Conservation (phyloP, 495 filamentous ascomycete genomes). For the Pyrenopolyporus hunteri region DNA sequence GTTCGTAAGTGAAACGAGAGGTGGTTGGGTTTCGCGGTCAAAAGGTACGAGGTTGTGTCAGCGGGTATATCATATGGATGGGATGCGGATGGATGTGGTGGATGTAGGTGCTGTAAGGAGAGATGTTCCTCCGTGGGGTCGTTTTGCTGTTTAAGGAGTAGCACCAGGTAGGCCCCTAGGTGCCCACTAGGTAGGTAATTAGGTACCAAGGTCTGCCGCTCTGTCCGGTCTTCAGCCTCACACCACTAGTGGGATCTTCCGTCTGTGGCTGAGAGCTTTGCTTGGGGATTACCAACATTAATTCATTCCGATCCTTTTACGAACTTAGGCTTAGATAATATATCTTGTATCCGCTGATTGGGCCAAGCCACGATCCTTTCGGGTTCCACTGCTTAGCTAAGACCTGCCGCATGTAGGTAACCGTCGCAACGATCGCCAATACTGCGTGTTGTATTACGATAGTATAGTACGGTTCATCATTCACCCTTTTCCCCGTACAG, state of each 20-base stretch:
- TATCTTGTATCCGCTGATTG: not conserved
- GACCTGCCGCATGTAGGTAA: too few species aligned
- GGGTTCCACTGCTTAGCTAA: not conserved
- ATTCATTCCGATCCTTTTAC: not conserved
- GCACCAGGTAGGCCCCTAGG: not conserved
- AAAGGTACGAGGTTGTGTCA: slow-evolving; percentile 8
- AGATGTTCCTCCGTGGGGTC: slow-evolving; percentile 22
- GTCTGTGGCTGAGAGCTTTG: slow-evolving; percentile 29
- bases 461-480: too few species aligned
- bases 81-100: not conserved
- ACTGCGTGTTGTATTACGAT: too few species aligned
- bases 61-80: slow-evolving; percentile 9
- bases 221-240: slow-evolving; percentile 23
- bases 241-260: not conserved
- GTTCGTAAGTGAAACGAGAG: not conserved
- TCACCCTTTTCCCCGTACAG: too few species aligned
- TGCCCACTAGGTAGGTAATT: not conserved
- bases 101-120: not conserved
- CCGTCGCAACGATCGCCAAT: too few species aligned
- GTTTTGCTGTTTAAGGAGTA: slow-evolving; percentile 4
- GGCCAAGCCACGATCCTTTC: not conserved
- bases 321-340: slow-evolving; percentile 6
- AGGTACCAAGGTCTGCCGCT: slow-evolving; percentile 1
- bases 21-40: not conserved
- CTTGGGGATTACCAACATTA: not conserved